A percentile compares a stretch with the other conserved stretches of the same genome.
These are phyloP conservation scores for Lactarius pseudohatsudake DNA, from an alignment of 768 basidiomycete genomes.

Conservation along the genomic window DNA sequence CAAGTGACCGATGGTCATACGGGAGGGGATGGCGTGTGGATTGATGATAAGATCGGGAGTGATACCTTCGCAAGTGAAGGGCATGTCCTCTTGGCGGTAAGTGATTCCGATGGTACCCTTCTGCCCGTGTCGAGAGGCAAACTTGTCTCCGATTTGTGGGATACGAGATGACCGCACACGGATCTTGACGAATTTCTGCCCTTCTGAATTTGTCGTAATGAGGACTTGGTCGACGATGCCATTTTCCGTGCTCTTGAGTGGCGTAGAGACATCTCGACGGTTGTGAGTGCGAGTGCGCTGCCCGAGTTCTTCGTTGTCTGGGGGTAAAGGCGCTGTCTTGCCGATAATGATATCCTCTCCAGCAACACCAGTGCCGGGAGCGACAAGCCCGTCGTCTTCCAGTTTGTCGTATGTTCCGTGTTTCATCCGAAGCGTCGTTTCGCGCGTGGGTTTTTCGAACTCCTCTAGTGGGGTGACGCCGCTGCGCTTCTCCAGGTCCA, in stretches of 20 bases:
- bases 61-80: slow-evolving; percentile 95
- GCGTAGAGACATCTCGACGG: slow-evolving; percentile 94
- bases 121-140: slow-evolving; percentile 98
- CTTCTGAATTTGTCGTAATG: slow-evolving; percentile 94
- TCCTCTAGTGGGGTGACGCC: slow-evolving; percentile 91
- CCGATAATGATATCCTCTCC: slow-evolving; percentile 99
- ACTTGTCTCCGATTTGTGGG: slow-evolving; percentile 98
- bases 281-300: slow-evolving; percentile 93
- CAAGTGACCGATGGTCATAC: slow-evolving; percentile 99
- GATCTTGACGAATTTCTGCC: slow-evolving; percentile 97
- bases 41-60: slow-evolving; percentile 98
- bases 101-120: slow-evolving; percentile 99
- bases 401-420: slow-evolving; percentile 98
- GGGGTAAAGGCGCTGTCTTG: slow-evolving; percentile 95
- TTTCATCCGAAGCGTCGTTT: slow-evolving; percentile 94
- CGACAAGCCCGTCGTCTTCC: slow-evolving; percentile 94
- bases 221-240: slow-evolving; percentile 98
- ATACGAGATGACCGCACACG: slow-evolving; percentile 94
- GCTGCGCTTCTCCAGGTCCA: slow-evolving; percentile 97
- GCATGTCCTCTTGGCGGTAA: slow-evolving; percentile 99
- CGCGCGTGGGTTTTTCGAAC: slow-evolving; percentile 94
- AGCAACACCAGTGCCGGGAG: slow-evolving; percentile 89
- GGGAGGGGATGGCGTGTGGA: slow-evolving; percentile 98
- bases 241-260: slow-evolving; percentile 95
- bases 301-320: slow-evolving; percentile 95